These are phyloP conservation scores for Helianthus annuus DNA, from an alignment of 129 eudicot species.

Conservation along the genomic window DNA sequence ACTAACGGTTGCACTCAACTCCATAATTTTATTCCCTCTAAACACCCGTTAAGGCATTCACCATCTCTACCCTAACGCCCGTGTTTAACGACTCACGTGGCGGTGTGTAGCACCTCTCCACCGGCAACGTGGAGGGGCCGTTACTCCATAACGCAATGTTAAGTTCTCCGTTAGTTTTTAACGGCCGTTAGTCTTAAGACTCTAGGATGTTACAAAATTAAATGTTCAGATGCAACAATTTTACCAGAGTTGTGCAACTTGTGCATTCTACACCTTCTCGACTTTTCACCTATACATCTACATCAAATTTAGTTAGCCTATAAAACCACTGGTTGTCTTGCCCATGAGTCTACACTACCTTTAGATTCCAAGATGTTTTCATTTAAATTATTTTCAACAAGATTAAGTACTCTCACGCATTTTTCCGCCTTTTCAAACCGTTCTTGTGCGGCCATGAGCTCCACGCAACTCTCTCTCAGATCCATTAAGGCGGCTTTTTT, in stretches of 20 bases:
- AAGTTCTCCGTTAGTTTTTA: too few species aligned
- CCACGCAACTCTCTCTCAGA: slow-evolving; percentile 24
- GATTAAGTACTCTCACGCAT: slow-evolving; percentile 29
- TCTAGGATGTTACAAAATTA: too few species aligned
- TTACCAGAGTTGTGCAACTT: not conserved
- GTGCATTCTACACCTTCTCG: not conserved
- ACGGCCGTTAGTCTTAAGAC: too few species aligned
- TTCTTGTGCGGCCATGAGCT: slow-evolving; percentile 34
- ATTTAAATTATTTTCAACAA: slow-evolving; percentile 29
- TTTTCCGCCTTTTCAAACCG: slow-evolving; percentile 30
- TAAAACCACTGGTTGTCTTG: not conserved
- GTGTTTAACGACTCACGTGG: too few species aligned
- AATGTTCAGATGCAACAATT: not conserved
- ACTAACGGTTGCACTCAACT: too few species aligned
- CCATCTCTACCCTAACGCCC: too few species aligned
- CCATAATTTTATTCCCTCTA: too few species aligned
- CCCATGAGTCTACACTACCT: slow-evolving; percentile 29
- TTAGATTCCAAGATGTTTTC: slow-evolving; percentile 25
- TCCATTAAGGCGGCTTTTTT: slow-evolving; percentile 35
- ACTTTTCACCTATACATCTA: not conserved
- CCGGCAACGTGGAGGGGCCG: too few species aligned
- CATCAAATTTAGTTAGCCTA: not conserved
- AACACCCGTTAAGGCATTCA: too few species aligned
- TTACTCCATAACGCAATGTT: too few species aligned
- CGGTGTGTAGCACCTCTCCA: too few species aligned